Percentiles rank a stretch among this genome's conserved stretches.
Conservation (phyloP, 441 rosid genomes). For the Pelargonium citronellum region DNA sequence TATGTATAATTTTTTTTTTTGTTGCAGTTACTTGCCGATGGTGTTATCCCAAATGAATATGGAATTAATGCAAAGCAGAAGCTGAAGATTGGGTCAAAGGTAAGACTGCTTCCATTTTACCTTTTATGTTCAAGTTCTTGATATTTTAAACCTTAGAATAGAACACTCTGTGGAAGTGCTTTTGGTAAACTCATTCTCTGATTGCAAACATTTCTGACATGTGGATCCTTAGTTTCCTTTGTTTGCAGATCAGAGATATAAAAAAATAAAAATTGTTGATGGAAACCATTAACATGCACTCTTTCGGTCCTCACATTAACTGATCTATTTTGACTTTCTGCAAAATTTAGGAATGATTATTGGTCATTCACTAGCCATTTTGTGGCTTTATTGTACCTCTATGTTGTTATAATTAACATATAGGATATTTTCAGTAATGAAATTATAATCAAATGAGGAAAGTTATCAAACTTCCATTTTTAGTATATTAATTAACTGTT, state of each 20-base stretch:
- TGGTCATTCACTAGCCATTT: no score
- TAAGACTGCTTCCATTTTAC: constrained; percentile 17
- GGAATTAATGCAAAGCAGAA: constrained; percentile 98
- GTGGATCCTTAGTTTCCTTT: constrained; percentile 8
- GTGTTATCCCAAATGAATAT: constrained; percentile 99
- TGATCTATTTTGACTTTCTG: no score
- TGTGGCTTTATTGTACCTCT: no score
- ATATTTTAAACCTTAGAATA: neutral
- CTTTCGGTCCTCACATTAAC: no score
- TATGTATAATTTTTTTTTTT: constrained; percentile 24
- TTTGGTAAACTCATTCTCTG: neutral
- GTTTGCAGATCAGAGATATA: neutral
- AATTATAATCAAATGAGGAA: no score
- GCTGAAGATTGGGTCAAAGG: constrained; percentile 98
- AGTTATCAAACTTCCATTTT: no score
- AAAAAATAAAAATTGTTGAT: no score
- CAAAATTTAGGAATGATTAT: no score
- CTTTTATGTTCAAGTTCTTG: neutral
- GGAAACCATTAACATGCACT: no score
- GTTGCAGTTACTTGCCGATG: constrained; percentile 94
- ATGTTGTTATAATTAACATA: no score
- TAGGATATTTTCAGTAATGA: no score
- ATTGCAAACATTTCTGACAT: neutral
- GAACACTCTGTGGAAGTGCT: constrained; percentile 9
- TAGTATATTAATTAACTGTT: no score